phyloP scores from a whole-genome alignment of 2,329 filamentous ascomycete species.

The Aspergillus hiratsukae region DNA sequence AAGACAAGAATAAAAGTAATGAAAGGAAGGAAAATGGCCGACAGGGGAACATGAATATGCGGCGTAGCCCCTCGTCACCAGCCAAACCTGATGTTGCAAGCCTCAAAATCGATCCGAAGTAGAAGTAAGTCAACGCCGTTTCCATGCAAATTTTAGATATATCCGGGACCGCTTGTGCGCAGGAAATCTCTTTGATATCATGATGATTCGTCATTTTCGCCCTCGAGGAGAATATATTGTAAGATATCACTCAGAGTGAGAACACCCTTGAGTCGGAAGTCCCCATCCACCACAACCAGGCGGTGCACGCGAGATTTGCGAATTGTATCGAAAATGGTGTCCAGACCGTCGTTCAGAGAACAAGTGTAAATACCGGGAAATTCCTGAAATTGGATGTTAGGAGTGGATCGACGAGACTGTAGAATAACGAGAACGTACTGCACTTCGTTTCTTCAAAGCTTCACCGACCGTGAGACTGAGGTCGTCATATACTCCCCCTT shows the following conservation, averaged over 20 bases:
- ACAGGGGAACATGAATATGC: not conserved
- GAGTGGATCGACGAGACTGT: conserved; percentile 55
- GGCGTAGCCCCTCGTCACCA: not conserved
- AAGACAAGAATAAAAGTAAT: conserved; percentile 1
- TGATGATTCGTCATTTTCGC: conserved; percentile 57
- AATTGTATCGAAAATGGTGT: conserved; percentile 95
- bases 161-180: conserved; percentile 7
- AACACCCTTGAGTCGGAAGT: conserved; percentile 78
- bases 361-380: conserved; percentile 97
- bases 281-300: conserved; percentile 86
- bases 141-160: conserved; percentile 31
- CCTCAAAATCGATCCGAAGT: conserved; percentile 7
- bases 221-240: conserved; percentile 83
- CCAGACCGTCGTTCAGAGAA: conserved; percentile 81
- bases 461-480: conserved; percentile 82
- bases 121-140: conserved; percentile 27
- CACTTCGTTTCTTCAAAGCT: conserved; percentile 76
- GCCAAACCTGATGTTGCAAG: conserved; percentile 2
- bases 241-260: conserved; percentile 94
- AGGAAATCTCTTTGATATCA: conserved; percentile 8
- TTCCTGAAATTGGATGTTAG: conserved; percentile 50
- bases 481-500: conserved; percentile 88
- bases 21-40: conserved; percentile 2
- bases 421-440: conserved; percentile 46
- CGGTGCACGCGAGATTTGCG: conserved; percentile 92